Conservation (phyloP, 2,329 filamentous ascomycete species). For the Zymoseptoria brevis region DNA sequence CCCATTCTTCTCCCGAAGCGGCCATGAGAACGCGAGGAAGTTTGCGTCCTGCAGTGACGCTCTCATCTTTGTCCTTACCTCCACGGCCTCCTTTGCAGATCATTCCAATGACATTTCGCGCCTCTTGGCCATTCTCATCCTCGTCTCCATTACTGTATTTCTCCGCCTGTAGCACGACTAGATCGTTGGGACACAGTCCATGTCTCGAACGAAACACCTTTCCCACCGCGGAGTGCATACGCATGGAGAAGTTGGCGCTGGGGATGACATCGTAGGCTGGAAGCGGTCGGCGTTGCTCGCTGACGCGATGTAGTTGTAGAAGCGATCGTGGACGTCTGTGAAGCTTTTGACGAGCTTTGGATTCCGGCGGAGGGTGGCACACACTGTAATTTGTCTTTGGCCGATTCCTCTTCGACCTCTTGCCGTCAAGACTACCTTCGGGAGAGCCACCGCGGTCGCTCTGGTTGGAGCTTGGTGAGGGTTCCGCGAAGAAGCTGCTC, state of each 20-base stretch:
- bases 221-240: conserved; percentile 53
- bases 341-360: conserved; percentile 50
- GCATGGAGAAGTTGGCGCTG: conserved; percentile 46
- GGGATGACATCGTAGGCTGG: conserved; percentile 69
- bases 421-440: conserved; percentile 26
- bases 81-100: conserved; percentile 45
- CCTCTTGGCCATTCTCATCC: conserved; percentile 44
- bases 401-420: conserved; percentile 27
- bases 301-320: conserved; percentile 63
- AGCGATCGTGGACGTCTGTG: conserved; percentile 61
- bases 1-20: conserved; percentile 39
- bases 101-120: conserved; percentile 56
- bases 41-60: conserved; percentile 48
- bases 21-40: conserved; percentile 57
- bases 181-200: conserved; percentile 58
- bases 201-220: conserved; percentile 57
- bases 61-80: conserved; percentile 38
- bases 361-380: conserved; percentile 58
- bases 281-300: conserved; percentile 51
- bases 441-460: conserved; percentile 24
- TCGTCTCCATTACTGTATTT: conserved; percentile 49
- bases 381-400: conserved; percentile 58
- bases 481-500: conserved; percentile 29
- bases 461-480: conserved; percentile 20
- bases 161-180: conserved; percentile 64